Conservation (phyloP, 331 rosid species). For the Telfairia occidentalis region DNA sequence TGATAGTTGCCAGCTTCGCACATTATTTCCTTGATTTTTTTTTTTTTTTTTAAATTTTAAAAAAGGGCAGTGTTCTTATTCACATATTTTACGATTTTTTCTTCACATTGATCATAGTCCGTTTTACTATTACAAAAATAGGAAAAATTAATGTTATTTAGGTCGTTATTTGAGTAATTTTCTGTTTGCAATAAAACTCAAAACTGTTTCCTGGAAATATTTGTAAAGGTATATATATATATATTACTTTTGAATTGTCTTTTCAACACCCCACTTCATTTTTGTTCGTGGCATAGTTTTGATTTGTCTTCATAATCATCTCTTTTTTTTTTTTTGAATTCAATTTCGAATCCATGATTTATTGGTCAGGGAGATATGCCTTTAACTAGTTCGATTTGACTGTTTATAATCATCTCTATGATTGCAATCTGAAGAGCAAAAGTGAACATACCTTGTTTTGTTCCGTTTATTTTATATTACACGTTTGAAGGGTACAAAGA, state of each 20-base stretch:
- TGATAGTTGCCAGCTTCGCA: too few relatives aligned
- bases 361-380: too few relatives aligned
- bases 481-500: neutral
- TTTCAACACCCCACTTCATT: neutral
- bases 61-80: neutral
- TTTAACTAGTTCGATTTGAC: too few relatives aligned
- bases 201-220: neutral
- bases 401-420: neutral
- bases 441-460: neutral
- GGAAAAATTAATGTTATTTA: too few relatives aligned
- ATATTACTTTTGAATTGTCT: neutral
- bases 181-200: neutral
- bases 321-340: too few relatives aligned
- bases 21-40: too few relatives aligned
- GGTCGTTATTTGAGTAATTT: neutral
- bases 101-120: neutral
- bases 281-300: neutral
- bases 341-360: too few relatives aligned
- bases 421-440: neutral
- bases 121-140: neutral
- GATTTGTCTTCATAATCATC: neutral
- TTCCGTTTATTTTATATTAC: neutral
- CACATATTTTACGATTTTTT: neutral
- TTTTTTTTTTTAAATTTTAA: too few relatives aligned
- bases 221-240: neutral